phyloP scores from a whole-genome alignment of 2,329 filamentous ascomycete genomes.

The Zelopaecilomyces penicillatus region DNA sequence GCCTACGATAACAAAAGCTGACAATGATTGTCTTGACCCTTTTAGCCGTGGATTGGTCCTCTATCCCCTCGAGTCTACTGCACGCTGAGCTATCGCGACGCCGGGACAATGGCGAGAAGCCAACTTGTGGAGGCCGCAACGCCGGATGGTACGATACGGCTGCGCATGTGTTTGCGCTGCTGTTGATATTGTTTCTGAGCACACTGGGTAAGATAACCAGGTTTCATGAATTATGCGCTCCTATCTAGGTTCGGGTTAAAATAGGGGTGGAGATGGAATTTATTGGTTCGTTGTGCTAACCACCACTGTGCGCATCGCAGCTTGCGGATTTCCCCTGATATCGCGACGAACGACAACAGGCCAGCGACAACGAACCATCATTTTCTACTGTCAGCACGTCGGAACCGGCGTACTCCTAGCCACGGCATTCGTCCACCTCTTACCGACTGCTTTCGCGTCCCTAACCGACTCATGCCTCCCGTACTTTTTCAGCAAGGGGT shows the following conservation, averaged over 20 bases:
- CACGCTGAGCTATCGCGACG: conserved; percentile 45
- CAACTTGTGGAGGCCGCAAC: conserved; percentile 44
- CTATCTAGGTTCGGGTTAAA: not conserved
- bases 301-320: conserved; percentile 23
- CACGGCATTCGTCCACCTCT: conserved; percentile 73
- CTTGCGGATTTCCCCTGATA: conserved; percentile 59
- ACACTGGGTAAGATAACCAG: conserved; percentile 39
- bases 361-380: conserved; percentile 48
- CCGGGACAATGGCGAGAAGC: conserved; percentile 32
- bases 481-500: conserved; percentile 69
- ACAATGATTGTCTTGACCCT: conserved; percentile 3
- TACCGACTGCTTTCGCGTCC: conserved; percentile 59
- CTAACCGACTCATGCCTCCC: conserved; percentile 66
- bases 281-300: not conserved
- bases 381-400: conserved; percentile 65
- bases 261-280: not conserved
- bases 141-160: conserved; percentile 55
- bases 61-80: conserved; percentile 43
- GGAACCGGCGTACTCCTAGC: conserved; percentile 81
- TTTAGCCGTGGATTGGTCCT: conserved; percentile 27
- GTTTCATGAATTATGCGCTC: not conserved
- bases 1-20: conserved; percentile 15
- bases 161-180: conserved; percentile 58
- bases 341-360: conserved; percentile 50
- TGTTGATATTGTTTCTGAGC: conserved; percentile 56